These are phyloP conservation scores for Russula lepida DNA, from an alignment of 768 basidiomycete species.

Conservation along the genomic window DNA sequence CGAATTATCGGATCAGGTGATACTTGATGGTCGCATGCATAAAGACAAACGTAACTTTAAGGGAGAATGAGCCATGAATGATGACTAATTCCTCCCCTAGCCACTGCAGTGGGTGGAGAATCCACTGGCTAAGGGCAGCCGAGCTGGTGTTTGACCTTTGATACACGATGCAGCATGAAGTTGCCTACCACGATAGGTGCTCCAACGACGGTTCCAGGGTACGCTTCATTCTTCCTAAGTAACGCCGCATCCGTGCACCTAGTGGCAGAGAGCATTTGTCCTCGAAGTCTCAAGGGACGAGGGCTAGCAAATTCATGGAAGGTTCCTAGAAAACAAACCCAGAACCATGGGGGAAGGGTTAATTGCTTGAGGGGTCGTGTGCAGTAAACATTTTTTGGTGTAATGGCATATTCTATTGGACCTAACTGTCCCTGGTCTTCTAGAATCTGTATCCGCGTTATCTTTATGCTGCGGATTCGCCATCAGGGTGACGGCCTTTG, in stretches of 20 bases:
- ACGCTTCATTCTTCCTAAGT: background rate
- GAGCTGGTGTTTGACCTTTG: background rate
- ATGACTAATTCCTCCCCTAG: background rate
- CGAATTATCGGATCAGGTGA: background rate
- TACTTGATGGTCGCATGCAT: background rate
- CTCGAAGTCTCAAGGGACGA: background rate
- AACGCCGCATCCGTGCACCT: background rate
- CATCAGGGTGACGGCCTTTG: background rate
- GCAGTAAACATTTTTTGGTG: background rate
- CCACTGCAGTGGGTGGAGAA: background rate
- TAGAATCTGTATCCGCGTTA: background rate
- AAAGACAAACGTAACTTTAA: background rate
- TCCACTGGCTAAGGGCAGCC: background rate
- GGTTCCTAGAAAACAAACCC: background rate
- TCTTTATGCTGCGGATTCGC: background rate
- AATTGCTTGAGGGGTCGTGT: background rate
- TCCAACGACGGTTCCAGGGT: background rate
- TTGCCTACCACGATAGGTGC: background rate
- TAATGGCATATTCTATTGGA: background rate
- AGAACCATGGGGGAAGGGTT: background rate
- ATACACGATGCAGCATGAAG: background rate
- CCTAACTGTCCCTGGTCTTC: background rate
- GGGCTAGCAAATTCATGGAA: background rate
- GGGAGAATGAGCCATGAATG: background rate
- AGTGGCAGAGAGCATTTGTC: background rate